phyloP scores from a whole-genome alignment of 2,329 filamentous ascomycete genomes.

The Colletotrichum musicola region DNA sequence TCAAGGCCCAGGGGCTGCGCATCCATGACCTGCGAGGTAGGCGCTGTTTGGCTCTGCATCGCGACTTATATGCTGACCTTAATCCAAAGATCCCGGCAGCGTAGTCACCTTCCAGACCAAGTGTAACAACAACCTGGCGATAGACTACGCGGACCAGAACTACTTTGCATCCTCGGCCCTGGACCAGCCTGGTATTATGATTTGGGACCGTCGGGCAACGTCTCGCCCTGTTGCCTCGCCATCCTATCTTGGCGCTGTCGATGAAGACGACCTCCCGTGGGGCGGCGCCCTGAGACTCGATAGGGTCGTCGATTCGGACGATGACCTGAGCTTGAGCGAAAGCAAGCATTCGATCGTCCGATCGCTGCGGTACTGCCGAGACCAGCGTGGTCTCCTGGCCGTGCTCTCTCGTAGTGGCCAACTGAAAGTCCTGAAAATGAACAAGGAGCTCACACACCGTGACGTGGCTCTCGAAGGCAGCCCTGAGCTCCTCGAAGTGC shows the following conservation, averaged over 20 bases:
- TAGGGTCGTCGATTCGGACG: conserved; percentile 67
- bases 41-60: neutral
- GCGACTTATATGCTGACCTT: neutral
- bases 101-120: conserved; percentile 73
- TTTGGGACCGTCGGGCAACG: conserved; percentile 82
- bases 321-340: conserved; percentile 62
- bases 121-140: conserved; percentile 78
- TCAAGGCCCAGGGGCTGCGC: conserved; percentile 80
- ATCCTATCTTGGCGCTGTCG: conserved; percentile 68
- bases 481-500: conserved; percentile 71
- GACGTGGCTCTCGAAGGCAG: conserved; percentile 58
- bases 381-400: conserved; percentile 71
- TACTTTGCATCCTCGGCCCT: conserved; percentile 86
- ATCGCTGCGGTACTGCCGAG: conserved; percentile 72
- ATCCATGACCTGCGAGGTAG: conserved; percentile 84
- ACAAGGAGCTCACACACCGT: conserved; percentile 63
- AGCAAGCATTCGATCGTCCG: conserved; percentile 72
- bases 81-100: conserved; percentile 60
- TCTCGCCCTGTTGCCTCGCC: conserved; percentile 65
- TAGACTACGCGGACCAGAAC: conserved; percentile 84
- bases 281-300: conserved; percentile 71
- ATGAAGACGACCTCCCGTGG: conserved; percentile 73
- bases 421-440: conserved; percentile 71
- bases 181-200: conserved; percentile 79
- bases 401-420: conserved; percentile 74